Percentiles rank a stretch among this genome's conserved stretches.
Conservation (phyloP, 306 rosid genomes). For the Biancaea sappan region DNA sequence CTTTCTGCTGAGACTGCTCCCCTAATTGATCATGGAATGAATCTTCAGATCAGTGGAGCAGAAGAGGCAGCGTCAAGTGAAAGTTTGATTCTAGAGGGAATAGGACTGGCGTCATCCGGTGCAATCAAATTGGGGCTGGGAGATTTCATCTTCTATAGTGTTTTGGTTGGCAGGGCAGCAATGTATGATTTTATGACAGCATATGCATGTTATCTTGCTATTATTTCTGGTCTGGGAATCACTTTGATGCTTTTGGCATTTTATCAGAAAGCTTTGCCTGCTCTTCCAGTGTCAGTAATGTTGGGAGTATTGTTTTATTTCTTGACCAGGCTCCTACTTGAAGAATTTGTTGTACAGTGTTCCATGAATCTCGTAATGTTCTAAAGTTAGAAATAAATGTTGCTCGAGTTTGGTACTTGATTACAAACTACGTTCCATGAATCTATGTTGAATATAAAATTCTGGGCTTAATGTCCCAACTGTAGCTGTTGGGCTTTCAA, state of each 20-base stretch:
- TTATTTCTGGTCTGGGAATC: constrained; percentile 91
- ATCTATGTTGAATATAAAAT: not conserved
- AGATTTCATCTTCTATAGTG: constrained; percentile 94
- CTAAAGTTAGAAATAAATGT: constrained; percentile 33
- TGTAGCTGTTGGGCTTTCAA: constrained; percentile 22
- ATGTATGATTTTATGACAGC: constrained; percentile 97
- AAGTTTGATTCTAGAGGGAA: constrained; percentile 74
- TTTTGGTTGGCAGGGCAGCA: constrained; percentile 96
- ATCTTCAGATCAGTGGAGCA: constrained; percentile 30
- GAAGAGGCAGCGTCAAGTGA: constrained; percentile 47
- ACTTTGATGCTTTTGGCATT: constrained; percentile 86
- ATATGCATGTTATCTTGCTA: constrained; percentile 96
- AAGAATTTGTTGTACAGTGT: constrained; percentile 81
- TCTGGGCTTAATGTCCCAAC: constrained; percentile 16
- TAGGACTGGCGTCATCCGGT: constrained; percentile 88
- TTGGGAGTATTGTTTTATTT: constrained; percentile 84
- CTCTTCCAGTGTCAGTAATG: constrained; percentile 83
- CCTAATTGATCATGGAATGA: constrained; percentile 52
- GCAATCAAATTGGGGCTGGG: constrained; percentile 96
- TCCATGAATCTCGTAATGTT: constrained; percentile 91
- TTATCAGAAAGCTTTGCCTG: constrained; percentile 94
- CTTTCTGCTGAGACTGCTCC: constrained; percentile 68
- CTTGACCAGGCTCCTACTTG: constrained; percentile 82
- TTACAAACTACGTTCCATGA: constrained; percentile 13
- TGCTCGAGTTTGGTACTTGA: constrained; percentile 28